phyloP scores from a whole-genome alignment of 306 rosid species.

The Geum urbanum region DNA sequence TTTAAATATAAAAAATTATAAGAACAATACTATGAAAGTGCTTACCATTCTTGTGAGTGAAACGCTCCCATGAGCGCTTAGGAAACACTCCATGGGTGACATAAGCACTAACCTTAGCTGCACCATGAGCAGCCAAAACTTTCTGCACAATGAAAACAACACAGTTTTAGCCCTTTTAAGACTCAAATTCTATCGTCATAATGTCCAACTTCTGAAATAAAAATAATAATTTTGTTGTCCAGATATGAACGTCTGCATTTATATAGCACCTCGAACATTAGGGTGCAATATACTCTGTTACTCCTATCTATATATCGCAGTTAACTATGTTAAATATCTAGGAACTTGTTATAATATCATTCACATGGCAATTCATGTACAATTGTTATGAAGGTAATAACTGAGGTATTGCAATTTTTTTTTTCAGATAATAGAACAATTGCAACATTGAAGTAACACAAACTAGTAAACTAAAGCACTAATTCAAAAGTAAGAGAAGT shows the following conservation, averaged over 20 bases:
- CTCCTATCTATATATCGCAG: not conserved
- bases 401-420: not conserved
- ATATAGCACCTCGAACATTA: not conserved
- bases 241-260: not conserved
- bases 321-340: not conserved
- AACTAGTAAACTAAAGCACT: not conserved
- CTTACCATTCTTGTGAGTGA: constrained; percentile 68
- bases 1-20: not conserved
- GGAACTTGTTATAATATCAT: not conserved
- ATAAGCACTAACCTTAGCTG: constrained; percentile 84
- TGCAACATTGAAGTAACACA: not conserved
- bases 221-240: not conserved
- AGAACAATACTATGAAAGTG: not conserved
- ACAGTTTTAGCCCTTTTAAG: not conserved
- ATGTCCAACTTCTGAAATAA: not conserved
- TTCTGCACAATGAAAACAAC: constrained; percentile 40
- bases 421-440: not conserved
- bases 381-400: not conserved
- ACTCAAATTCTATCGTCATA: not conserved
- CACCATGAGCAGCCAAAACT: constrained; percentile 85
- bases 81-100: constrained; percentile 96
- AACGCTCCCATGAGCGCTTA: constrained; percentile 70
- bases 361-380: not conserved
- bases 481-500: constrained; percentile 5
- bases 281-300: not conserved